Evolutionary conservation across 495 filamentous ascomycete genomes (phyloP), one percentile per base, ranked within the genome.

Genomic region (Xylaria intraflava): DNA sequence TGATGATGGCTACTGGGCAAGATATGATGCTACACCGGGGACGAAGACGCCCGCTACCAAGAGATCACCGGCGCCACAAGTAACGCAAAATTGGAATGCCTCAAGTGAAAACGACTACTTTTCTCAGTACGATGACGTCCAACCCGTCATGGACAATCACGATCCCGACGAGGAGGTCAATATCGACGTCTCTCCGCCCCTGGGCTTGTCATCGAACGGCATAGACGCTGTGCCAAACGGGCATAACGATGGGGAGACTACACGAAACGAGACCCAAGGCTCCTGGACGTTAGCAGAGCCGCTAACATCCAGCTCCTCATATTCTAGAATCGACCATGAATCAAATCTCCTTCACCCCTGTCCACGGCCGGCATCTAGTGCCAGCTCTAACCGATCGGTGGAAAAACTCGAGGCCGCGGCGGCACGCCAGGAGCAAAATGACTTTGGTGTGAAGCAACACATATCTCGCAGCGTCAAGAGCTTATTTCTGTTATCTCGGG

Each of bases 1-100:
- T 26, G 90, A 96, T 53, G 90, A 90, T 56, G 87, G 83, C 59
- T 98, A 97, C 69, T 98, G 93, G 93, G 89, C 84, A 26, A 84
- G 85, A 56, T 98, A 98, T 65, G 93, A 96, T 73, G 81, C 83
- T 8, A 93, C 89, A 10, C 88, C 88, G 1, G 81, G 53, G 19
- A 20, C 81, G 7, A 77, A 82, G 30, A 92, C 90, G 17, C 92
- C 92, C 6, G 82, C 82, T 0, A 68, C 72, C 0, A 84, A 87
- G 50, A 72, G 66, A 29, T 84, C 84, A 10, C 81, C 83, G 1
- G 81, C 81, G 1, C 80, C 83, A 1, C 67, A 40, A 63, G 54
- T 5, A 60, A 58, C 45, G 51, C 57, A 14, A 24, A 62, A 27
- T 42, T 55, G 36, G 44, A 60, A 52, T 38, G 20, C 61, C 9